Percentiles rank a stretch among this genome's conserved stretches.
Evolutionary conservation across 2,329 filamentous ascomycete species (phyloP).

Genomic region (Penicillium sp.): DNA sequence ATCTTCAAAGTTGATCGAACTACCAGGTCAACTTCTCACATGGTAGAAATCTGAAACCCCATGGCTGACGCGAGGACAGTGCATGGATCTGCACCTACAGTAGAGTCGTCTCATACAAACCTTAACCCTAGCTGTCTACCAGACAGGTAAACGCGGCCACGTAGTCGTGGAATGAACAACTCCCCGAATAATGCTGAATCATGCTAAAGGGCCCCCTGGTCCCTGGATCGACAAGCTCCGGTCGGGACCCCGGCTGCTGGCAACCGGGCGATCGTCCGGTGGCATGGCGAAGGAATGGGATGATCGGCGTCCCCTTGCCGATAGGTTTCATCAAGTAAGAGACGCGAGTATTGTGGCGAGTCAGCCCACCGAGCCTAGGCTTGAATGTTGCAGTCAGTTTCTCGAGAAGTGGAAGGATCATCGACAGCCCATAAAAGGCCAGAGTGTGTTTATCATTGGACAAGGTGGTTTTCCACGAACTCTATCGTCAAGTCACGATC

Average conservation of each 20-base stretch:
- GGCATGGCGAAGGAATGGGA: conserved; percentile 1
- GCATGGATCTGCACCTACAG: background rate
- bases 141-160: conserved; percentile 3
- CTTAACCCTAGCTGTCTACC: background rate
- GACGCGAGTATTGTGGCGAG: background rate
- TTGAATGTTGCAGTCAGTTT: background rate
- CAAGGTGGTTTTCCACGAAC: background rate
- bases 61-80: conserved; percentile 2
- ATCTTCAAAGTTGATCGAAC: background rate
- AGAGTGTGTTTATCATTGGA: background rate
- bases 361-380: background rate
- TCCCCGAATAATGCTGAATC: conserved; percentile 7
- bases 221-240: conserved; percentile 6
- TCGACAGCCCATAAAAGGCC: background rate
- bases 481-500: background rate
- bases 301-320: conserved; percentile 19
- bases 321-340: background rate
- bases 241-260: background rate
- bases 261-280: conserved; percentile 4
- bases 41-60: background rate
- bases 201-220: background rate
- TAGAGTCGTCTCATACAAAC: conserved; percentile 2
- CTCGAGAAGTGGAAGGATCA: background rate
- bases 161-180: conserved; percentile 7
- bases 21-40: background rate